These are phyloP conservation scores for Chytridiales sp. DNA, from an alignment of 371 early-diverging fungal species.

Conservation along the genomic window DNA sequence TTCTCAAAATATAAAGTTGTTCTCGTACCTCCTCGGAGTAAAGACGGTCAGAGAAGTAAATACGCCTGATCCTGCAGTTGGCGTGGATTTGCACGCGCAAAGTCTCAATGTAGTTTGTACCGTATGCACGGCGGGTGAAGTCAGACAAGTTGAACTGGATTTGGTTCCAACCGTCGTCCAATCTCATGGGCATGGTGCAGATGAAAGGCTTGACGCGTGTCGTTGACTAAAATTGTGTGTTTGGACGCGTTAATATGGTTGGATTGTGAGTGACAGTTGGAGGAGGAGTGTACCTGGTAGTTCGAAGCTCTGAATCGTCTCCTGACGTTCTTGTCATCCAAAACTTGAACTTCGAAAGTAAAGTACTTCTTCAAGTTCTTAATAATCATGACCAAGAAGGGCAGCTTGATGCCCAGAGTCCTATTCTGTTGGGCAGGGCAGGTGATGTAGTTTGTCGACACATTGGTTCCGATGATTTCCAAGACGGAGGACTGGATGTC, in stretches of 20 bases:
- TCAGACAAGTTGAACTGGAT: slow-evolving; percentile 85
- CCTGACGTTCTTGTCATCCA: slow-evolving; percentile 78
- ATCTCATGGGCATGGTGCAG: slow-evolving; percentile 89
- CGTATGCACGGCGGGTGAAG: slow-evolving; percentile 83
- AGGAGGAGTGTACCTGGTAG: slow-evolving; percentile 66
- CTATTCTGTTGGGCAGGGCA: slow-evolving; percentile 73
- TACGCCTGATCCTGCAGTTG: slow-evolving; percentile 80
- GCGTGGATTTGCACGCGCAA: slow-evolving; percentile 88
- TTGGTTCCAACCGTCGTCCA: slow-evolving; percentile 97
- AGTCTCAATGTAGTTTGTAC: slow-evolving; percentile 86
- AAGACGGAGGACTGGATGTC: slow-evolving; percentile 79
- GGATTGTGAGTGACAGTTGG: not conserved
- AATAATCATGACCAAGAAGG: slow-evolving; percentile 79
- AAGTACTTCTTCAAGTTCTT: slow-evolving; percentile 87
- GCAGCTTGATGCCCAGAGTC: slow-evolving; percentile 91
- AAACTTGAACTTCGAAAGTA: slow-evolving; percentile 84
- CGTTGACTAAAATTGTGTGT: slow-evolving; percentile 52
- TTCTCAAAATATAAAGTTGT: not conserved
- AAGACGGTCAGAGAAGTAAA: slow-evolving; percentile 88
- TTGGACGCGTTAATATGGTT: not conserved
- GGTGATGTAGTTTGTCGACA: slow-evolving; percentile 82
- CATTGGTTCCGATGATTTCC: slow-evolving; percentile 75
- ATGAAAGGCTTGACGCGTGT: slow-evolving; percentile 86
- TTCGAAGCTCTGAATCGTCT: slow-evolving; percentile 87
- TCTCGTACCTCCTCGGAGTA: slow-evolving; percentile 71